Evolutionary conservation across 2,329 filamentous ascomycete genomes (phyloP).

Genomic region (Byssochlamys sp.): DNA sequence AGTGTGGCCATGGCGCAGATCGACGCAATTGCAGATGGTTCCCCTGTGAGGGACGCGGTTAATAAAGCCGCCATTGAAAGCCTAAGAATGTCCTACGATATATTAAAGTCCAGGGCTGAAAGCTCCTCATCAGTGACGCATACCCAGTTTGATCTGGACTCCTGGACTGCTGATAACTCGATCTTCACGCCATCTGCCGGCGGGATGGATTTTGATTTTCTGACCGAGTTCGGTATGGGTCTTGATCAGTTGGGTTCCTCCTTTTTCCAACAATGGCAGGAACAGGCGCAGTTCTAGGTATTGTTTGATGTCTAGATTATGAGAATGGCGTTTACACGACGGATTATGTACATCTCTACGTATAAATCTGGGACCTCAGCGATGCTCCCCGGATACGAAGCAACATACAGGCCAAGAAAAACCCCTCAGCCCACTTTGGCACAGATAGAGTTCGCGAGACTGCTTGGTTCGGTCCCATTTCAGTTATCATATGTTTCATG

Average conservation of each 20-base stretch:
- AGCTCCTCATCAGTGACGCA: neutral
- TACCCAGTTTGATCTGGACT: neutral
- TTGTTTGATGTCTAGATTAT: neutral
- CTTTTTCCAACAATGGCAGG: neutral
- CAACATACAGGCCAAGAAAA: conserved; percentile 15
- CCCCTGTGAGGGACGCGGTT: neutral
- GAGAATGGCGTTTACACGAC: no score
- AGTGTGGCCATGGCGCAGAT: conserved; percentile 6
- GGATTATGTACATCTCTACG: no score
- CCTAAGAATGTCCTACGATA: neutral
- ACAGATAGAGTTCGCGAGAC: conserved; percentile 17
- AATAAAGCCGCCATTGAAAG: neutral
- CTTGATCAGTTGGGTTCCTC: neutral
- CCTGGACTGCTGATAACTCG: neutral
- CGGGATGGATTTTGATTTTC: neutral
- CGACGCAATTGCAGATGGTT: conserved; percentile 4
- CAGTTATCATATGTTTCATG: conserved; percentile 15
- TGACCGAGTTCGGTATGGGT: neutral
- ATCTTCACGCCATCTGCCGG: neutral
- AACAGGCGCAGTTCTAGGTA: neutral
- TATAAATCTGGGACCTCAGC: no score
- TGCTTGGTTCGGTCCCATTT: conserved; percentile 15
- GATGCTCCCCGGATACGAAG: conserved; percentile 1
- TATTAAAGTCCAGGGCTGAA: neutral
- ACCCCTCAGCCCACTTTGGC: conserved; percentile 13